Conservation (phyloP, 139 green algal genomes). For the Picochlorum sp. region DNA sequence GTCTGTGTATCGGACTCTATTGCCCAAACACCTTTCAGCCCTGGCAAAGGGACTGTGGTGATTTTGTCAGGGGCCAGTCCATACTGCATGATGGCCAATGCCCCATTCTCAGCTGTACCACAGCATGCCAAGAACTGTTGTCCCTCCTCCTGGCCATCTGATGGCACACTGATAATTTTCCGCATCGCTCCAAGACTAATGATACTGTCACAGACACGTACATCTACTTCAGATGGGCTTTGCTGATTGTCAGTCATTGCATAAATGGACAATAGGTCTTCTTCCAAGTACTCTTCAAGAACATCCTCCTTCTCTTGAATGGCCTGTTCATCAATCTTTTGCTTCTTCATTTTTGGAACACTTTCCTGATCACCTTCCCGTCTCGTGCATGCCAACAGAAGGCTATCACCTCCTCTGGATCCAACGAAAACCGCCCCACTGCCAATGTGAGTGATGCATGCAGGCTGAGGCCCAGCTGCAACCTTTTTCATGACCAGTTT, state of each 20-base stretch:
- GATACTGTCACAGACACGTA: constrained; percentile 55
- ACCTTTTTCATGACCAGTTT: constrained; percentile 31
- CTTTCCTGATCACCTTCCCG: not conserved
- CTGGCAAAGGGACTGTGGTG: constrained; percentile 56
- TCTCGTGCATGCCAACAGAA: constrained; percentile 49
- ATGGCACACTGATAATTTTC: constrained; percentile 26
- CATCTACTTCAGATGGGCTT: constrained; percentile 24
- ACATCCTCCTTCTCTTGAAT: constrained; percentile 7
- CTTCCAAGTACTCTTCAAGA: constrained; percentile 10
- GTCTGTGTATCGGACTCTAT: constrained; percentile 28
- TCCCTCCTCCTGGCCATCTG: not conserved
- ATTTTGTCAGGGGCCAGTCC: constrained; percentile 66
- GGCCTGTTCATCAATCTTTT: not conserved
- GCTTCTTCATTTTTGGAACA: not conserved
- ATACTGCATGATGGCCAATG: constrained; percentile 57
- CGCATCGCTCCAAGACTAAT: constrained; percentile 54
- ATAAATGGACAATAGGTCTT: not conserved
- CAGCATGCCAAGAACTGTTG: constrained; percentile 17
- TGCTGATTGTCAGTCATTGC: not conserved
- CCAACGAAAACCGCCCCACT: constrained; percentile 70
- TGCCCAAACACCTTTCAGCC: constrained; percentile 59
- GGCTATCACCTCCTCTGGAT: constrained; percentile 64
- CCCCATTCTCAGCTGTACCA: constrained; percentile 59
- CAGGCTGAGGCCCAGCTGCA: constrained; percentile 25
- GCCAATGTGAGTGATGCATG: constrained; percentile 29